phyloP scores from a whole-genome alignment of 768 basidiomycete species.

The Lepiota venenata region DNA sequence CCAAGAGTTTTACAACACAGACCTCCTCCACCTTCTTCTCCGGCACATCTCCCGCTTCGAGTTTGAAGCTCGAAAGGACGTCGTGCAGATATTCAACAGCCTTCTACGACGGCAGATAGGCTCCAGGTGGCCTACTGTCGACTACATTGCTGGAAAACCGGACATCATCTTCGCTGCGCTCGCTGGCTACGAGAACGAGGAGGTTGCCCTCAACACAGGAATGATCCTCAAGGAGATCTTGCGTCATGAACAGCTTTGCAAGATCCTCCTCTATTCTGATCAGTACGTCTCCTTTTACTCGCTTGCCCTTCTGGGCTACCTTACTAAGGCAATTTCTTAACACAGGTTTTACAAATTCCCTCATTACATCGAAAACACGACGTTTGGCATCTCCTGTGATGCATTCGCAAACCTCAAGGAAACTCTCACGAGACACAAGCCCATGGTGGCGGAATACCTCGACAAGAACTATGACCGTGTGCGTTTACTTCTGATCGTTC shows the following conservation, averaged over 20 bases:
- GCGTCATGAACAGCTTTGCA: slow-evolving; percentile 85
- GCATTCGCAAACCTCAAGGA: slow-evolving; percentile 98
- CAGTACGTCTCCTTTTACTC: slow-evolving; percentile 57
- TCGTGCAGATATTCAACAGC: slow-evolving; percentile 86
- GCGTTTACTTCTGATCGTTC: slow-evolving; percentile 22
- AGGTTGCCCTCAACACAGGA: slow-evolving; percentile 94
- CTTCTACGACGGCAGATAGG: slow-evolving; percentile 91
- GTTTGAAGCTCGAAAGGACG: slow-evolving; percentile 89
- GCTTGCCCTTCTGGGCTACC: slow-evolving; percentile 10
- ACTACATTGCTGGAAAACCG: slow-evolving; percentile 78
- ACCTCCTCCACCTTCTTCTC: slow-evolving; percentile 80
- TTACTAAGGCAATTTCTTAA: slow-evolving; percentile 8
- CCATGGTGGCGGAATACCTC: slow-evolving; percentile 96
- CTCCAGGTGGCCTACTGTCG: slow-evolving; percentile 92
- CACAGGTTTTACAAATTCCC: slow-evolving; percentile 94
- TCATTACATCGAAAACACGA: slow-evolving; percentile 94
- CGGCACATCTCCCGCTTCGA: slow-evolving; percentile 84
- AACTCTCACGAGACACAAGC: slow-evolving; percentile 93
- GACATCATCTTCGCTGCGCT: slow-evolving; percentile 79
- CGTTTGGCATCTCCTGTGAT: slow-evolving; percentile 97
- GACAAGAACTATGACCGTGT: slow-evolving; percentile 97
- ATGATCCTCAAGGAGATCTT: slow-evolving; percentile 99
- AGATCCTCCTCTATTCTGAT: slow-evolving; percentile 89
- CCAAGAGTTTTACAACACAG: slow-evolving; percentile 92
- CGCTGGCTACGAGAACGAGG: slow-evolving; percentile 92